phyloP scores from a whole-genome alignment of 1,284 basidiomycete genomes.

The Ustilago shanxiensis region DNA sequence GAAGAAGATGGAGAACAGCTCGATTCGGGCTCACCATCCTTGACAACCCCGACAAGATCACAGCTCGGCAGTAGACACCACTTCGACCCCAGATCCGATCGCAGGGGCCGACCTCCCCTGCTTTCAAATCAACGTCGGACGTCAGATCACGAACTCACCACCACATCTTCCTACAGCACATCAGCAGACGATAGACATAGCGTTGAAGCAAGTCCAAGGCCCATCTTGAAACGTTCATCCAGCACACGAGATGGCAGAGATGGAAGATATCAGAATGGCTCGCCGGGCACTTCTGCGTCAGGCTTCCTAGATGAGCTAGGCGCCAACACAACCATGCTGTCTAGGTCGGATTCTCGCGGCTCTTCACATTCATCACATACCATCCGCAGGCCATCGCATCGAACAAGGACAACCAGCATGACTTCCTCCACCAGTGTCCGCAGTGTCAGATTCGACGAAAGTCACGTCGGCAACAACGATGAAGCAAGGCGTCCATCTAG shows the following conservation, averaged over 20 bases:
- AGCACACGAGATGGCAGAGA: constrained; percentile 36
- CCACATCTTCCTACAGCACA: constrained; percentile 5
- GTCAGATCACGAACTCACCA: constrained; percentile 30
- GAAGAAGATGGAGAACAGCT: constrained; percentile 5
- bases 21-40: constrained; percentile 13
- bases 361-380: constrained; percentile 46
- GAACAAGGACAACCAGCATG: constrained; percentile 42
- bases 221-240: constrained; percentile 41
- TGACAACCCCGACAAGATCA: constrained; percentile 17
- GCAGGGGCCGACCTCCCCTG: constrained; percentile 22
- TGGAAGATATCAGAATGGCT: constrained; percentile 20
- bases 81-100: not conserved
- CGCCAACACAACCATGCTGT: constrained; percentile 36
- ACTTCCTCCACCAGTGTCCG: constrained; percentile 37
- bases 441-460: constrained; percentile 48
- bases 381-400: constrained; percentile 34
- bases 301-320: constrained; percentile 32
- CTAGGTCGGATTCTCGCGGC: constrained; percentile 46
- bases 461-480: constrained; percentile 13
- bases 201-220: constrained; percentile 34
- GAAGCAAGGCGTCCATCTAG: constrained; percentile 20
- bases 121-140: constrained; percentile 24
- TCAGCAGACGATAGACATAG: constrained; percentile 10
- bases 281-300: constrained; percentile 14
- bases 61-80: constrained; percentile 3